Evolutionary conservation across 2,329 filamentous ascomycete genomes (phyloP).

Genomic region (Ophiostoma montium): DNA sequence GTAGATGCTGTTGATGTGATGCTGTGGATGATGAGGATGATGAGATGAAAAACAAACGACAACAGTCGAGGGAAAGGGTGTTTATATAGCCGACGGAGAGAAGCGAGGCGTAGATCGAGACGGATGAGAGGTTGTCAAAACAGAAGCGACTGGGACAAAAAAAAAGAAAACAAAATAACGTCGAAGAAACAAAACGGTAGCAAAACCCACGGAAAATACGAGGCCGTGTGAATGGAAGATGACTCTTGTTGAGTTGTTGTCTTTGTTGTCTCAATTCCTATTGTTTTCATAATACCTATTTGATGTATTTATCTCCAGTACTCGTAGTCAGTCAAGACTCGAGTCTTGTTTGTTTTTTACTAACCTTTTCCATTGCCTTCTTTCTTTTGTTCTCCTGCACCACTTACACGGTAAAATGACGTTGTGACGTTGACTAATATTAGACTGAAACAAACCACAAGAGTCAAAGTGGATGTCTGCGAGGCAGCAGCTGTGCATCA

Average conservation of each 20-base stretch:
- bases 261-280: not conserved
- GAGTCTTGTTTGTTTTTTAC: not conserved
- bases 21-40: not conserved
- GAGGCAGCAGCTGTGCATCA: constrained; percentile 4
- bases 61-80: not conserved
- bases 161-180: not conserved
- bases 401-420: not conserved
- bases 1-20: not conserved
- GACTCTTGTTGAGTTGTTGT: not conserved
- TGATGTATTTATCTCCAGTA: too few relatives aligned
- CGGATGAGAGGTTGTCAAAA: not conserved
- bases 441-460: not conserved
- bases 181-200: not conserved
- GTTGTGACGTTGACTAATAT: not conserved
- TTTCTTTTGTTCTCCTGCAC: not conserved
- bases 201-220: not conserved
- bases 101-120: not conserved
- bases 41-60: not conserved
- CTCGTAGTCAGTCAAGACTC: too few relatives aligned
- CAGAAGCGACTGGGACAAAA: not conserved
- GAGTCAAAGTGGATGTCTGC: constrained; percentile 5
- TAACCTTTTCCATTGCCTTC: not conserved
- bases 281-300: not conserved
- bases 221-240: not conserved
- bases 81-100: not conserved